Evolutionary conservation across 345 rosid genomes (phyloP), one percentile per base, ranked within the genome.

Genomic region (Eucalyptus globulus): DNA sequence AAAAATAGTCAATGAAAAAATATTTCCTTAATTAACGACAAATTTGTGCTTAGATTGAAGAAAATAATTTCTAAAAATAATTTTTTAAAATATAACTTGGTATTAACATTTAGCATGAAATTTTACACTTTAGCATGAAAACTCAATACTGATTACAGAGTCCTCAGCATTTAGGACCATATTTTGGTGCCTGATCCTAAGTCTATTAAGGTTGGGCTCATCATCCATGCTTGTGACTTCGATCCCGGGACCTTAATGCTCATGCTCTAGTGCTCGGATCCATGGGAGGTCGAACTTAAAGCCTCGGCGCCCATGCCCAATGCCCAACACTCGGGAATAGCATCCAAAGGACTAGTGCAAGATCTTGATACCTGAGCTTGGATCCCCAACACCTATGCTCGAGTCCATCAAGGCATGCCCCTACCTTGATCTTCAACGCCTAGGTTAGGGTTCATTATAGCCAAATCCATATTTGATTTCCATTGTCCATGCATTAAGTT

Each of bases 101-200:
- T 56, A 22, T 0, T 56, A 22, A 24, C 6, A 1, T 22, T 2
- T 56, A 11, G 3, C 4, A 0, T 0, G 1, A 56, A 56, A 56
- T 24, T 56, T 1, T 56, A 56, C 0, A 0, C 29, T 56, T 22
- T 22, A 24, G 29, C 29, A 56, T 24, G 13, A 2, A 56, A 24
- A 10, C 62, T 1, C 2, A 24, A 9, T 24, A 4, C 3, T 56
- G 0, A 24, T 56, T 56, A 0, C 1, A 9, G 6, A 22, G 6
- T 56, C 6, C 13, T 56, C 0, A 4, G 21, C 0, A 0, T 56
- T 24, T 24, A 9, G 13, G 29, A 56, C 29, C 21, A 56, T 9
- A 24, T 56, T 24, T 56, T 24, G 29, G 6, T 22, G 29, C 13
- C 1, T 0, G 0, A 22, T 22, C 27, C 62, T 24, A 56, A 9